Percentiles rank a stretch among this genome's conserved stretches.
These are phyloP conservation scores for Diplotaxis tenuifolia DNA, from an alignment of 345 rosid genomes.

Conservation along the genomic window DNA sequence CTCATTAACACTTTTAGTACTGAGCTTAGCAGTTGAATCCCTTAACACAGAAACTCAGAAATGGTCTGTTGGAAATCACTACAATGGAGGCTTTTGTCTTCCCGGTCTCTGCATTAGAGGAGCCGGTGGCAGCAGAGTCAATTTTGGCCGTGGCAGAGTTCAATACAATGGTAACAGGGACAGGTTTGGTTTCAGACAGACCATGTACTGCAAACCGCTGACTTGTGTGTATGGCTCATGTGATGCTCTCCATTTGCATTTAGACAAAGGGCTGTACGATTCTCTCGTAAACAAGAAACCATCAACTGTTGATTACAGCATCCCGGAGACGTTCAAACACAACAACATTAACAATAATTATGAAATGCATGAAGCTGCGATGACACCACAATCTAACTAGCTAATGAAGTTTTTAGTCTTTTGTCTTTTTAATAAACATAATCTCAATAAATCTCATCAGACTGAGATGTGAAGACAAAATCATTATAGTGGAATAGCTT, in stretches of 20 bases:
- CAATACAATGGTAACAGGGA: background rate
- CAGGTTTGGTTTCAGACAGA: background rate
- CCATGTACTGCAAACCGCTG: constrained; percentile 26
- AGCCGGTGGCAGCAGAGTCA: constrained; percentile 11
- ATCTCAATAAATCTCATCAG: background rate
- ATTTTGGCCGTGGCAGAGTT: constrained; percentile 4
- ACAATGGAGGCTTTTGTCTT: constrained; percentile 31
- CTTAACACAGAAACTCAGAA: constrained; percentile 16
- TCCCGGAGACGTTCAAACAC: constrained; percentile 23
- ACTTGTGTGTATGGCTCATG: constrained; percentile 28
- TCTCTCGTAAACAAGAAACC: constrained; percentile 17
- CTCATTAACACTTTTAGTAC: constrained; percentile 25
- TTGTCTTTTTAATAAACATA: background rate
- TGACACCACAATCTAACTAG: constrained; percentile 35
- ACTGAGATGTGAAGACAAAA: background rate
- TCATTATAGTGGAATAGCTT: background rate
- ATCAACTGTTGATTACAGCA: constrained; percentile 5
- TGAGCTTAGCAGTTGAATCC: constrained; percentile 23
- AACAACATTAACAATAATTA: constrained; percentile 5
- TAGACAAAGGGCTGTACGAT: constrained; percentile 31
- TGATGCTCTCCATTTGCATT: constrained; percentile 20
- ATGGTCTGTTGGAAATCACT: constrained; percentile 23
- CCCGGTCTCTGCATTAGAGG: constrained; percentile 36
- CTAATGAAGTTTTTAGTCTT: background rate
- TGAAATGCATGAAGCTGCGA: constrained; percentile 21